Conservation (phyloP, 306 rosid genomes). For the Urtica urens region DNA sequence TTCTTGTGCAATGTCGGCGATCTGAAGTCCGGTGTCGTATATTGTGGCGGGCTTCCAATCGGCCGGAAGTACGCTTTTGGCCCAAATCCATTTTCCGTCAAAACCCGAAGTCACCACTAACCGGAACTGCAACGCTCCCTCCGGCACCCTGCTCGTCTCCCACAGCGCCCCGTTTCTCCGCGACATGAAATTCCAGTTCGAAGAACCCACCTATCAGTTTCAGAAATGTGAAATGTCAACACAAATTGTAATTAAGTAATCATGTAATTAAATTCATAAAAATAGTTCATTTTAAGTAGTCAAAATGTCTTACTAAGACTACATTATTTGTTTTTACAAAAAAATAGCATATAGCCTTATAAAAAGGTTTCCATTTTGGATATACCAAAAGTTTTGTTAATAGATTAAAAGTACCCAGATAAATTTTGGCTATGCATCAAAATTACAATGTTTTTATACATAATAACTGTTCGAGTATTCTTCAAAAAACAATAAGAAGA, state of each 20-base stretch:
- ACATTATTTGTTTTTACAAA: too few relatives aligned
- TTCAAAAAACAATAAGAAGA: too few relatives aligned
- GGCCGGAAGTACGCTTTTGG: slow-evolving; percentile 55
- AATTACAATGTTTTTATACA: too few relatives aligned
- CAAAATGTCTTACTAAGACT: too few relatives aligned
- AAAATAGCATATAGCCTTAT: too few relatives aligned
- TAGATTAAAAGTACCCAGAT: too few relatives aligned
- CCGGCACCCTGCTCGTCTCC: slow-evolving; percentile 66
- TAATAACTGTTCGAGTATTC: too few relatives aligned
- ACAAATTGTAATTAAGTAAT: not conserved
- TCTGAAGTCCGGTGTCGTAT: slow-evolving; percentile 61
- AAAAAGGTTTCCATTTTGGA: too few relatives aligned
- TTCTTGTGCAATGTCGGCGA: slow-evolving; percentile 59
- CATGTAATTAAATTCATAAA: too few relatives aligned
- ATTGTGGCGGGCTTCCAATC: slow-evolving; percentile 46
- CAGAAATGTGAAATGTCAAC: not conserved
- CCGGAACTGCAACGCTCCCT: slow-evolving; percentile 60
- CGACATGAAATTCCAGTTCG: slow-evolving; percentile 51
- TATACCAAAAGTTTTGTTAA: too few relatives aligned
- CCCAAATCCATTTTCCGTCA: slow-evolving; percentile 74
- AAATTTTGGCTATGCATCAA: too few relatives aligned
- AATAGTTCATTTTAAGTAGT: too few relatives aligned
- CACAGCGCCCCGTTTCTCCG: slow-evolving; percentile 67
- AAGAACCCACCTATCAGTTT: slow-evolving; percentile 39
- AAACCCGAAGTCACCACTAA: slow-evolving; percentile 53